These are phyloP conservation scores for Septoria linicola DNA, from an alignment of 2,329 filamentous ascomycete species.

Conservation along the genomic window DNA sequence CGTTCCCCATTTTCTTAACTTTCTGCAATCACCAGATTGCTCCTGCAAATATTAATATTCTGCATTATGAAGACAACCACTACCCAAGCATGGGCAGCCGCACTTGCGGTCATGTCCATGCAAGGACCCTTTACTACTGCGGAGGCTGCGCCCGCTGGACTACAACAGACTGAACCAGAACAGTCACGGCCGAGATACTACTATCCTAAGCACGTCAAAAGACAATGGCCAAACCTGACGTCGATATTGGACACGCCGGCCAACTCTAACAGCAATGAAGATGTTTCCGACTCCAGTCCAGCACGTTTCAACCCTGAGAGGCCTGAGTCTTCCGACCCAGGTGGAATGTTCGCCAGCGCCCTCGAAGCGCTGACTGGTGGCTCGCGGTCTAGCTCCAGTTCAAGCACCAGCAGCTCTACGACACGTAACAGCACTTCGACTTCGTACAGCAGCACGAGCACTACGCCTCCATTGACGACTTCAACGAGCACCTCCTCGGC, in stretches of 20 bases:
- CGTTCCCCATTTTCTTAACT: constrained; percentile 12
- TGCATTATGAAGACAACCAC: constrained; percentile 45
- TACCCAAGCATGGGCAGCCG: constrained; percentile 48
- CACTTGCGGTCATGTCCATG: constrained; percentile 47
- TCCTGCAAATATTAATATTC: constrained; percentile 27
- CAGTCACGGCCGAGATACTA: constrained; percentile 46
- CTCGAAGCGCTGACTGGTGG: background rate
- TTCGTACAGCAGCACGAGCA: constrained; percentile 1
- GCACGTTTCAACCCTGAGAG: constrained; percentile 6
- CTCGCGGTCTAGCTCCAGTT: constrained; percentile 5
- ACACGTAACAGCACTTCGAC: background rate
- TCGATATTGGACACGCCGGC: constrained; percentile 9
- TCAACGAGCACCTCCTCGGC: constrained; percentile 9
- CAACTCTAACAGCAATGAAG: constrained; percentile 3
- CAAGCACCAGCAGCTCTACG: background rate
- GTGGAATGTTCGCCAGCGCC: background rate
- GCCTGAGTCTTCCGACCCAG: background rate
- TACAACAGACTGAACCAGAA: constrained; percentile 40
- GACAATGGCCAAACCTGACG: constrained; percentile 41
- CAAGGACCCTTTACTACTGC: constrained; percentile 47
- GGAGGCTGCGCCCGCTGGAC: constrained; percentile 50
- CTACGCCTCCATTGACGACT: constrained; percentile 8
- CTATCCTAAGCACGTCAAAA: constrained; percentile 49
- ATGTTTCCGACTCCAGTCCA: background rate
- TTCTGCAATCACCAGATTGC: constrained; percentile 21